These are phyloP conservation scores for Ascoidea rubescens DNA, from an alignment of 805 yeast genomes.

Conservation along the genomic window DNA sequence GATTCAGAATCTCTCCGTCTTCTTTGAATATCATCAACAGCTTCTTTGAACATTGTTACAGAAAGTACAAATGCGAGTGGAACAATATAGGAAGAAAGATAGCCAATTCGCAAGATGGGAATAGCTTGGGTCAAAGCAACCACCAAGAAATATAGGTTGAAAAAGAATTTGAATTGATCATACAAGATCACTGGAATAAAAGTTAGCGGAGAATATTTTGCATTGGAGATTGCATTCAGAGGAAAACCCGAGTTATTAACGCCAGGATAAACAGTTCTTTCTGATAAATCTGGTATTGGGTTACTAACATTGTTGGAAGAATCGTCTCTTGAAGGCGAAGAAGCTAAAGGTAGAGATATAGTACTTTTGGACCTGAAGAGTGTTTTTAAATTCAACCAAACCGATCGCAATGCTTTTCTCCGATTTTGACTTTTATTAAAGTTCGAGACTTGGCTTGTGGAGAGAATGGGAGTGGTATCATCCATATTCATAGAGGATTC, in stretches of 20 bases:
- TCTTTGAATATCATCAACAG: constrained; percentile 84
- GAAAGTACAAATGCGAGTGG: constrained; percentile 87
- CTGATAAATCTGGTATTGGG: constrained; percentile 6
- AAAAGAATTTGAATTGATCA: constrained; percentile 95
- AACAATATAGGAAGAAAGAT: constrained; percentile 80
- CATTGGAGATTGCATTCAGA: constrained; percentile 80
- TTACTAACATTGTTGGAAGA: not conserved
- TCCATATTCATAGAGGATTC: too few relatives aligned
- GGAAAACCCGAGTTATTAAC: constrained; percentile 27
- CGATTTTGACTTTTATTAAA: not conserved
- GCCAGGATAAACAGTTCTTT: constrained; percentile 29
- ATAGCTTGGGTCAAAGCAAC: constrained; percentile 91
- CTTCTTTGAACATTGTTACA: constrained; percentile 93
- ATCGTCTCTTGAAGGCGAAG: not conserved
- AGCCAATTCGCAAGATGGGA: constrained; percentile 86
- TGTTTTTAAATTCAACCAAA: not conserved
- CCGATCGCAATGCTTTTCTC: not conserved
- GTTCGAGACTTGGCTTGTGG: not conserved
- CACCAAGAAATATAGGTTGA: constrained; percentile 78
- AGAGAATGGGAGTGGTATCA: not conserved
- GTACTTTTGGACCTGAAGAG: not conserved
- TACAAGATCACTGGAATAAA: constrained; percentile 81
- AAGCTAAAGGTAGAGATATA: constrained; percentile 2
- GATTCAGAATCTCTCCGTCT: constrained; percentile 84
- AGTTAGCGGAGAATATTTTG: constrained; percentile 80